Conservation (phyloP, 345 rosid genomes). For the Eucalyptus lansdowneana region DNA sequence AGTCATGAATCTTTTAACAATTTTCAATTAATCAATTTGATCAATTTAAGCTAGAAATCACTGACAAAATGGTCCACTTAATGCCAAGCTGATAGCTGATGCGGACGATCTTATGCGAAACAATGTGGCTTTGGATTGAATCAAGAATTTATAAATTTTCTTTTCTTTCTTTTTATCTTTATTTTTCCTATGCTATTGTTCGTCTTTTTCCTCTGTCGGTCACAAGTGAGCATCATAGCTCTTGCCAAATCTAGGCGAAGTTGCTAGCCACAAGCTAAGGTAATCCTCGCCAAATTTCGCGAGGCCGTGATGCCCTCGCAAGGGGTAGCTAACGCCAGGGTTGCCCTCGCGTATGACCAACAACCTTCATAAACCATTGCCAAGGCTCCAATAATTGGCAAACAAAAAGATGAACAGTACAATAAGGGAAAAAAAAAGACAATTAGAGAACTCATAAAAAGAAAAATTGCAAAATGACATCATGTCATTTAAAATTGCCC, state of each 20-base stretch:
- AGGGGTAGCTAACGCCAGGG: not conserved
- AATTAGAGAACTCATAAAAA: not conserved
- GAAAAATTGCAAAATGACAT: not conserved
- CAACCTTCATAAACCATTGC: not conserved
- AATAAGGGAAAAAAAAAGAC: not conserved
- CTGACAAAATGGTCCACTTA: not conserved
- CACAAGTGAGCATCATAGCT: not conserved
- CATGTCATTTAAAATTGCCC: not conserved
- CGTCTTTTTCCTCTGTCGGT: not conserved
- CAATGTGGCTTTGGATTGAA: fast-evolving
- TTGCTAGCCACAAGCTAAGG: not conserved
- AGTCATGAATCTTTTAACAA: not conserved
- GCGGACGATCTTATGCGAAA: not conserved
- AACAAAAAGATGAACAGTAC: not conserved
- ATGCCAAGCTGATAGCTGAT: fast-evolving
- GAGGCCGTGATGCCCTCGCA: not conserved
- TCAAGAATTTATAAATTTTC: not conserved
- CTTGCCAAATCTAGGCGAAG: not conserved
- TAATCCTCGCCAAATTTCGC: not conserved
- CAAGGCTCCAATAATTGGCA: fast-evolving
- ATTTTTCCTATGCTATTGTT: not conserved
- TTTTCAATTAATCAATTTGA: not conserved
- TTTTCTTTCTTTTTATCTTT: no score
- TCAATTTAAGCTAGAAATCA: not conserved
- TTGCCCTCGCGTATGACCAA: not conserved